phyloP scores from a whole-genome alignment of 768 basidiomycete genomes.

The Suillus placidus region DNA sequence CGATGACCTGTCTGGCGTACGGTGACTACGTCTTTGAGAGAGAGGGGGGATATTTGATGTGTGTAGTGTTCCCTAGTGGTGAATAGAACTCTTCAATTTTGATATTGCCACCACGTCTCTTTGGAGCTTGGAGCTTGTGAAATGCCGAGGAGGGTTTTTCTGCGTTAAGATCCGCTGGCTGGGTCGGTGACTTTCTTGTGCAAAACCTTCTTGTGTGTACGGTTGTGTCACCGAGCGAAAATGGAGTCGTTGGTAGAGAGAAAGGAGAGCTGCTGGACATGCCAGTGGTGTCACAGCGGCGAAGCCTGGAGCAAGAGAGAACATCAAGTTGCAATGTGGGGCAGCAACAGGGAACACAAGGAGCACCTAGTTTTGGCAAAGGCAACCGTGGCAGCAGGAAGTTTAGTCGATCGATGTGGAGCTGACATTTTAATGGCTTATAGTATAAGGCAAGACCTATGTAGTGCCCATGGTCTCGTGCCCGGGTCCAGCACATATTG shows the following conservation, averaged over 20 bases:
- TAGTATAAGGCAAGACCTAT: not conserved
- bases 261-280: not conserved
- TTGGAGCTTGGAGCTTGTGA: not conserved
- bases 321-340: not conserved
- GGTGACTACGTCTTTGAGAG: not conserved
- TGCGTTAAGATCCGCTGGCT: not conserved
- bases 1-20: not conserved
- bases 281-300: not conserved
- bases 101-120: not conserved
- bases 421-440: not conserved
- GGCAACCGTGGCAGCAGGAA: not conserved
- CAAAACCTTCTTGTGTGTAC: not conserved
- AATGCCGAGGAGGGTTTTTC: not conserved
- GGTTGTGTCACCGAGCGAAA: not conserved
- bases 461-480: not conserved
- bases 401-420: not conserved
- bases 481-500: not conserved
- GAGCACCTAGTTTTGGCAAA: not conserved
- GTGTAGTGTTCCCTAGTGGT: not conserved
- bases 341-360: no score
- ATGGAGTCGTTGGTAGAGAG: not conserved
- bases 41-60: not conserved
- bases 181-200: not conserved
- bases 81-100: not conserved
- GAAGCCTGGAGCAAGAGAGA: not conserved